Evolutionary conservation across 2,329 filamentous ascomycete species (phyloP).

Genomic region (Xylariaceae sp.): DNA sequence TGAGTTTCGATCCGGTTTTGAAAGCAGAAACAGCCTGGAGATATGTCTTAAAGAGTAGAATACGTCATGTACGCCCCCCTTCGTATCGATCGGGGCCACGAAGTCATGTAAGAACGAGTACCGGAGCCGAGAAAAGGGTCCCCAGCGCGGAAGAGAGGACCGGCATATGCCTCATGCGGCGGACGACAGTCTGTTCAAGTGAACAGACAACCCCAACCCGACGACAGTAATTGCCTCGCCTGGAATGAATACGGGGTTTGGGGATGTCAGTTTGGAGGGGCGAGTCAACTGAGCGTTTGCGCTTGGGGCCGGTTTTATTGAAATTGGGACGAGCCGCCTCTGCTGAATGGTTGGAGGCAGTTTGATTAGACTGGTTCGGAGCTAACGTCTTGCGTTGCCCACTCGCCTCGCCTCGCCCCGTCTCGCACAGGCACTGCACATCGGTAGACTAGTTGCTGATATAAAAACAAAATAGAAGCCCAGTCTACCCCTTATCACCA

Average conservation of each 20-base stretch:
- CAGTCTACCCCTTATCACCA: constrained; percentile 13
- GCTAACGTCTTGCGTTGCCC: constrained; percentile 10
- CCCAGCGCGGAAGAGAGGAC: constrained; percentile 19
- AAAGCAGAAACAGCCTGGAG: constrained; percentile 32
- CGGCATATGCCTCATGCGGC: constrained; percentile 14
- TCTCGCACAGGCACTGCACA: constrained; percentile 14
- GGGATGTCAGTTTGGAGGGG: constrained; percentile 7
- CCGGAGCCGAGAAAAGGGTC: constrained; percentile 23
- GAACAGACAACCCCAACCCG: constrained; percentile 24
- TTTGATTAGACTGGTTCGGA: constrained; percentile 2
- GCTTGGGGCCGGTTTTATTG: background rate
- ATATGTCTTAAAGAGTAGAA: constrained; percentile 35
- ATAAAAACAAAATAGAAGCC: constrained; percentile 18
- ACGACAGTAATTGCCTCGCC: constrained; percentile 15
- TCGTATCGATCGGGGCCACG: constrained; percentile 29
- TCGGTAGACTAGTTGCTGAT: constrained; percentile 27
- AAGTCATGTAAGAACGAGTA: constrained; percentile 36
- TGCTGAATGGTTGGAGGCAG: background rate
- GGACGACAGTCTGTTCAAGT: constrained; percentile 31
- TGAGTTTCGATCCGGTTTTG: constrained; percentile 35
- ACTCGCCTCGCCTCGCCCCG: constrained; percentile 5
- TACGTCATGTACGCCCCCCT: constrained; percentile 35
- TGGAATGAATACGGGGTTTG: constrained; percentile 10
- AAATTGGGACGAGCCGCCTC: background rate
- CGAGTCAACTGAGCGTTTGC: constrained; percentile 3